phyloP scores from a whole-genome alignment of 768 basidiomycete species.

The Phanerodontia chrysosporium region DNA sequence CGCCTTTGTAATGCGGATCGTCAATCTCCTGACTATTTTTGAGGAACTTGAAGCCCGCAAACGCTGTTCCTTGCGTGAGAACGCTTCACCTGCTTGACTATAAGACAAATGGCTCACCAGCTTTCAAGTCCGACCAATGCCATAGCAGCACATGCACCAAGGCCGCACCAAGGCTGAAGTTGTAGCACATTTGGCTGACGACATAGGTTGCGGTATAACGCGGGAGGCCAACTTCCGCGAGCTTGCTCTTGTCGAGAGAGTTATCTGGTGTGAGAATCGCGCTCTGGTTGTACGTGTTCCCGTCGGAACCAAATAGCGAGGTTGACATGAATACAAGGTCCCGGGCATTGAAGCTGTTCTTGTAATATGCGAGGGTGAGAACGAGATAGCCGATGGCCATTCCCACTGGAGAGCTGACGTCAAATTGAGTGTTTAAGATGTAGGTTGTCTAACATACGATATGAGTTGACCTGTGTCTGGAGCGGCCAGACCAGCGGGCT shows the following conservation, averaged over 20 bases:
- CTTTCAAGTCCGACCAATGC: constrained; percentile 47
- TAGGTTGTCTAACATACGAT: constrained; percentile 27
- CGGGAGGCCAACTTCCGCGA: constrained; percentile 26
- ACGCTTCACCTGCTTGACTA: neutral
- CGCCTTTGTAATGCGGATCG: constrained; percentile 47
- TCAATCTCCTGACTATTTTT: constrained; percentile 37
- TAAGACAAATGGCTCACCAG: constrained; percentile 23
- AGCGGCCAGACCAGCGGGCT: constrained; percentile 53
- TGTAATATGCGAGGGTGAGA: constrained; percentile 39
- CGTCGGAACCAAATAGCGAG: constrained; percentile 36
- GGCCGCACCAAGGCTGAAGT: constrained; percentile 45
- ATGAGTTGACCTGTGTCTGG: constrained; percentile 46
- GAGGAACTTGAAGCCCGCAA: constrained; percentile 39
- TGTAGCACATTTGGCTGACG: constrained; percentile 45
- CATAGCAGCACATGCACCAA: constrained; percentile 47
- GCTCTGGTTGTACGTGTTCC: constrained; percentile 37
- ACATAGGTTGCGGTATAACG: constrained; percentile 43
- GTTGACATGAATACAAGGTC: constrained; percentile 46
- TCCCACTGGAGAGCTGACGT: constrained; percentile 32
- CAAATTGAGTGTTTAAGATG: neutral
- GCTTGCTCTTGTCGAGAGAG: constrained; percentile 29
- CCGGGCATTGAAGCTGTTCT: constrained; percentile 41
- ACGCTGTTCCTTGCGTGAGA: constrained; percentile 26
- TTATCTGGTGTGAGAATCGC: constrained; percentile 37
- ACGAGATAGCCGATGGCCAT: constrained; percentile 44